Evolutionary conservation across 495 filamentous ascomycete species (phyloP).

Genomic region (Daldinia decipiens): DNA sequence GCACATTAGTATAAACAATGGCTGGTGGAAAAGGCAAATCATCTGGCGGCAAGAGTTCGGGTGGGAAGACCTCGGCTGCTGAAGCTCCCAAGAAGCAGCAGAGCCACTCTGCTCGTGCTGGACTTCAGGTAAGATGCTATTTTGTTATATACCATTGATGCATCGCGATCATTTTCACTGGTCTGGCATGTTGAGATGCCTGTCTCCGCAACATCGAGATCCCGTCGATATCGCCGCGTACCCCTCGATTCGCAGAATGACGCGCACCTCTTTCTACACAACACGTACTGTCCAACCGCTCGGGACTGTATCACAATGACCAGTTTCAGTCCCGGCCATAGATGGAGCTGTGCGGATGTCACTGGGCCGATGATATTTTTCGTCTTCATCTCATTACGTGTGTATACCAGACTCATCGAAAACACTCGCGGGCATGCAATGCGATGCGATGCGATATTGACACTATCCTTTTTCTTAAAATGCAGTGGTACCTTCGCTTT

Average conservation of each 20-base stretch:
- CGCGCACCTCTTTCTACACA: slow-evolving; percentile 29
- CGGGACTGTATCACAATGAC: background rate
- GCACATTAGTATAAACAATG: slow-evolving; percentile 54
- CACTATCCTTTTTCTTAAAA: background rate
- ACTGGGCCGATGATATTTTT: background rate
- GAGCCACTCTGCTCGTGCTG: slow-evolving; percentile 97
- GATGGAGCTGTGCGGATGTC: background rate
- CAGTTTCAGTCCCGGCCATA: slow-evolving; percentile 7
- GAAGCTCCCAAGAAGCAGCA: slow-evolving; percentile 88
- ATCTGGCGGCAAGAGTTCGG: slow-evolving; percentile 85
- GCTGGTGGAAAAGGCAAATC: slow-evolving; percentile 94
- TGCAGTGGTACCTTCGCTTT: background rate
- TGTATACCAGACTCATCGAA: background rate
- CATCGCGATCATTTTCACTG: slow-evolving; percentile 30
- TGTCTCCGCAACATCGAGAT: slow-evolving; percentile 13
- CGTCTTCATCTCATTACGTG: background rate
- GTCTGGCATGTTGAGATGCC: slow-evolving; percentile 16
- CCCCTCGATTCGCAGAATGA: slow-evolving; percentile 38
- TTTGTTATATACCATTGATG: slow-evolving; percentile 25
- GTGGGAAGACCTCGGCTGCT: slow-evolving; percentile 81
- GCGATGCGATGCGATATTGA: slow-evolving; percentile 20
- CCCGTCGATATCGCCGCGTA: slow-evolving; percentile 33
- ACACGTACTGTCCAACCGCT: slow-evolving; percentile 8
- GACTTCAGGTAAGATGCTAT: slow-evolving; percentile 86
- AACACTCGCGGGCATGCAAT: slow-evolving; percentile 17